Conservation (phyloP, 2,329 filamentous ascomycete genomes). For the Tolypocladium pustulatum region DNA sequence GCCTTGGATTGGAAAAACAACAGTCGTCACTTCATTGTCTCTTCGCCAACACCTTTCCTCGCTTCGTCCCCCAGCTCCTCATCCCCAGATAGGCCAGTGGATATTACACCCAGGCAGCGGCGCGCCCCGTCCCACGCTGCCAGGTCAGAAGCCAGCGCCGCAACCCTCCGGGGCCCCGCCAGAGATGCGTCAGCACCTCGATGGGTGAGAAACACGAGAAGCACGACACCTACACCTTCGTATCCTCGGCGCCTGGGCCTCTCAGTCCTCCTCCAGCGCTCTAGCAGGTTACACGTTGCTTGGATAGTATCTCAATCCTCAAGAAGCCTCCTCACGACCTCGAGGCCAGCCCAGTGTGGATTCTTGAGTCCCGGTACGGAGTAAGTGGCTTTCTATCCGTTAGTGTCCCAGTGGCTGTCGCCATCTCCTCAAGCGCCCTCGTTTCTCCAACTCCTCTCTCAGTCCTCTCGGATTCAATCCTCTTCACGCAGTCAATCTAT, state of each 20-base stretch:
- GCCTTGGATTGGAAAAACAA: background rate
- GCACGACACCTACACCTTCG: background rate
- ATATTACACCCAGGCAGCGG: background rate
- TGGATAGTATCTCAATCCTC: background rate
- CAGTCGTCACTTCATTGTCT: background rate
- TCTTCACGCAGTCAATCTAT: background rate
- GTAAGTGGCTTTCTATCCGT: background rate
- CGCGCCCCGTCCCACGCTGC: background rate
- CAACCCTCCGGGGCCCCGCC: background rate
- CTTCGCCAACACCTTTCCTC: background rate
- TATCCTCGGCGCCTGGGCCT: background rate
- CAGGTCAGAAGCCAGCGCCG: background rate
- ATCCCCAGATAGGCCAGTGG: background rate
- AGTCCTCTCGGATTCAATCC: constrained; percentile 6
- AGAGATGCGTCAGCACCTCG: background rate
- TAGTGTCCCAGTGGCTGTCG: background rate
- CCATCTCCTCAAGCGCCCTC: background rate
- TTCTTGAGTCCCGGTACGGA: background rate
- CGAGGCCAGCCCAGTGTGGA: background rate
- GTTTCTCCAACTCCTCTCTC: constrained; percentile 3
- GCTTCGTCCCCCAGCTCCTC: background rate
- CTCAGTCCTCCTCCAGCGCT: background rate
- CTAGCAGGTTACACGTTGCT: background rate
- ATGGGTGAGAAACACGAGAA: background rate
- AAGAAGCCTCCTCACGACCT: background rate